Conservation (phyloP, 257 asterid species). For the Cynanchum wilfordii region DNA sequence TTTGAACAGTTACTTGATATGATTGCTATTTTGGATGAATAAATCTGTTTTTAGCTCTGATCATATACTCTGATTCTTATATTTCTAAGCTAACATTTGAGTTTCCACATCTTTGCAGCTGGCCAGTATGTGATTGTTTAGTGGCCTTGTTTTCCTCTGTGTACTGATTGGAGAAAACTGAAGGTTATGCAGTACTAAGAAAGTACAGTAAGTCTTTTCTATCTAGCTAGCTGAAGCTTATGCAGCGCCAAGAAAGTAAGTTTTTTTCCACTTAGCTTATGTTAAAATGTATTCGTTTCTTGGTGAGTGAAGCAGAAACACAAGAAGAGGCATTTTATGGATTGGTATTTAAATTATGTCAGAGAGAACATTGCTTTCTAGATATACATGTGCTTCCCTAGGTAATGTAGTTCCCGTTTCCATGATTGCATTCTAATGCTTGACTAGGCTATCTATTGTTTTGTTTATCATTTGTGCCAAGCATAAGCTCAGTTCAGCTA, state of each 20-base stretch:
- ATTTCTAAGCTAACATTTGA: background rate
- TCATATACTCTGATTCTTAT: background rate
- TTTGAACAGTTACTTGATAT: too few species aligned
- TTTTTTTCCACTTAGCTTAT: too few species aligned
- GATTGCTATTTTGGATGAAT: too few species aligned
- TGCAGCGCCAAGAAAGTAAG: too few species aligned
- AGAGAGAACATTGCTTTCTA: background rate
- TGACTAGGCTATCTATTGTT: background rate
- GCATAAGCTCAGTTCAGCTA: background rate
- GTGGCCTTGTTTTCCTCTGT: constrained; percentile 86
- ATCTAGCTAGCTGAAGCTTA: too few species aligned
- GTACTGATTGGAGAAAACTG: constrained; percentile 80
- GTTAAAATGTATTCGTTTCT: too few species aligned
- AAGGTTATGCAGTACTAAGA: constrained; percentile 80
- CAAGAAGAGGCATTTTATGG: too few species aligned
- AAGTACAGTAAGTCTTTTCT: constrained; percentile 50
- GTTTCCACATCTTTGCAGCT: constrained; percentile 38
- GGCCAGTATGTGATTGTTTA: constrained; percentile 97
- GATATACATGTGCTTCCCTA: background rate
- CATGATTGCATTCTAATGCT: background rate
- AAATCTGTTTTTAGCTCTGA: background rate
- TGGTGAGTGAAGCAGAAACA: too few species aligned
- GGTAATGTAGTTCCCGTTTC: background rate
- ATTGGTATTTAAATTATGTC: too few species aligned
- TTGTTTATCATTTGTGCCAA: background rate